These are phyloP conservation scores for Salvia hispanica DNA, from an alignment of 257 asterid genomes.

Conservation along the genomic window DNA sequence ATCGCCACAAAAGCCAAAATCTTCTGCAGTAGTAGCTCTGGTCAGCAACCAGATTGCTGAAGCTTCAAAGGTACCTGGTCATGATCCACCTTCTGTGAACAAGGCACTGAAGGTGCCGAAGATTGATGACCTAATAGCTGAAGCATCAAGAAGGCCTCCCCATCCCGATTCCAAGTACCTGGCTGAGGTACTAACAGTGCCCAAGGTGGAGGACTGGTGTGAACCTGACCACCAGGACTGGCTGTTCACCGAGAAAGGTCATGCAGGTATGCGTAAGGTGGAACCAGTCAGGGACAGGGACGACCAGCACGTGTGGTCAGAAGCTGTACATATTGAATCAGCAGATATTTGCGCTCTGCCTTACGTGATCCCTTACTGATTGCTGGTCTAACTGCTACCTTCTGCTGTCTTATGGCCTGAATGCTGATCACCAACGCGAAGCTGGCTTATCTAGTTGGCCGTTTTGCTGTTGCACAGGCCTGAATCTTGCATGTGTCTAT, in stretches of 20 bases:
- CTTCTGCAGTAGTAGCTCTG: constrained; percentile 23
- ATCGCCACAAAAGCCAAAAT: constrained; percentile 36
- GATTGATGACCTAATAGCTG: constrained; percentile 41
- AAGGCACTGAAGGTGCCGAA: constrained; percentile 29
- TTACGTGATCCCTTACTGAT: constrained; percentile 79
- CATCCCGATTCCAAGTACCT: constrained; percentile 73
- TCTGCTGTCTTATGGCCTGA: neutral
- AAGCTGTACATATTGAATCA: constrained; percentile 58
- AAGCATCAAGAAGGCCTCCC: constrained; percentile 54
- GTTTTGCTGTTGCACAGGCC: neutral
- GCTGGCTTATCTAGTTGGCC: constrained; percentile 3
- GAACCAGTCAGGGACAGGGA: constrained; percentile 23
- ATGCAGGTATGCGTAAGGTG: constrained; percentile 31
- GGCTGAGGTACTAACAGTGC: constrained; percentile 52
- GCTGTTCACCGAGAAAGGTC: constrained; percentile 48
- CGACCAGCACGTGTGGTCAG: constrained; percentile 61
- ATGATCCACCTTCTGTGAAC: constrained; percentile 18
- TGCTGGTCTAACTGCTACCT: neutral
- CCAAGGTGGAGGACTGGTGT: constrained; percentile 50
- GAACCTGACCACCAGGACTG: constrained; percentile 62
- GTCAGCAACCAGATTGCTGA: constrained; percentile 33
- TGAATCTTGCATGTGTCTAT: neutral
- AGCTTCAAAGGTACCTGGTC: constrained; percentile 35
- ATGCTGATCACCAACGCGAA: neutral
- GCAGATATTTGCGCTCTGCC: constrained; percentile 71